A percentile compares a stretch with the other conserved stretches of the same genome.
These are phyloP conservation scores for Aspergillus fructus DNA, from an alignment of 2,329 filamentous ascomycete genomes.

Conservation along the genomic window DNA sequence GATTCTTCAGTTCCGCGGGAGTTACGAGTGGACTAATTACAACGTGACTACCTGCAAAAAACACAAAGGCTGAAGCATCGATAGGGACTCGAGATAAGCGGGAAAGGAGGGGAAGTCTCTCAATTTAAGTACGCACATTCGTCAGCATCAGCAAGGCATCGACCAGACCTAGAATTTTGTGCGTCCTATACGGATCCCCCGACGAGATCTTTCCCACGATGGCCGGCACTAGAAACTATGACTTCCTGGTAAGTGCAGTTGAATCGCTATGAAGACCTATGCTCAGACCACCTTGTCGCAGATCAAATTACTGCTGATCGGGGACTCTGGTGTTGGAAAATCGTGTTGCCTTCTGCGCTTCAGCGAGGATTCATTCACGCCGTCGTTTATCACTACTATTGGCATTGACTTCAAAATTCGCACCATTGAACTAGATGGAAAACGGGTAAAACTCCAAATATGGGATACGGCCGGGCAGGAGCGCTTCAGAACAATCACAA, in stretches of 20 bases:
- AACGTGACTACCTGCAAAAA: background rate
- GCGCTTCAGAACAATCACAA: constrained; percentile 97
- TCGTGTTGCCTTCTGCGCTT: constrained; percentile 96
- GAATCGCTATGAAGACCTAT: background rate
- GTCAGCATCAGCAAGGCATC: background rate
- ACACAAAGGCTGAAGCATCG: background rate
- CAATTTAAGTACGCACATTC: background rate
- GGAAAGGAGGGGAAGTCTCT: constrained; percentile 5
- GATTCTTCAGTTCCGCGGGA: background rate
- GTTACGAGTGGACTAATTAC: background rate
- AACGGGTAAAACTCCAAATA: constrained; percentile 98
- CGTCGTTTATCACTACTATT: constrained; percentile 98
- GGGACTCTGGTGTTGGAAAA: constrained; percentile 94
- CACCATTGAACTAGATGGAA: constrained; percentile 97
- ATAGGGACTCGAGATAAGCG: background rate
- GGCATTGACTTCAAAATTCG: constrained; percentile 99
- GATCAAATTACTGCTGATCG: constrained; percentile 97
- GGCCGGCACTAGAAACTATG: constrained; percentile 98
- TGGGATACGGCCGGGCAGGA: constrained; percentile 99
- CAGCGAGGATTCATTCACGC: constrained; percentile 96
- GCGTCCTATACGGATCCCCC: background rate
- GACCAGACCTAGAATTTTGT: background rate
- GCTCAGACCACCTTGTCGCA: constrained; percentile 42
- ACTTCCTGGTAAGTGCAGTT: constrained; percentile 77
- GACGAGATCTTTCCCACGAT: constrained; percentile 50